Evolutionary conservation across 192 early-diverging fungal genomes (phyloP).

Genomic region (Polychytrium aggregatum): DNA sequence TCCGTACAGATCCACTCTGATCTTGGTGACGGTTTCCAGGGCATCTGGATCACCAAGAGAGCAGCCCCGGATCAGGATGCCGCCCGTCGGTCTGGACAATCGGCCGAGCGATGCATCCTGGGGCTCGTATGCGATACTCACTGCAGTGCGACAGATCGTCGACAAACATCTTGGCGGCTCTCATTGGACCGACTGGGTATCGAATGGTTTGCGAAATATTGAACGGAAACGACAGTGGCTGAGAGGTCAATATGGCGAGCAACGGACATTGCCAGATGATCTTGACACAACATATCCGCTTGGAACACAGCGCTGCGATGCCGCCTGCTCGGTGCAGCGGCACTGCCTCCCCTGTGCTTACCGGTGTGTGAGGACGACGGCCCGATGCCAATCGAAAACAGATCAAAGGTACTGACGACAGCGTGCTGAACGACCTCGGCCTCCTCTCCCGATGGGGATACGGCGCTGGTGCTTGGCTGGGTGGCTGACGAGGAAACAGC

Average conservation of each 20-base stretch:
- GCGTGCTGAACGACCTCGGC: constrained; percentile 47
- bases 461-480: no score
- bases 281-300: constrained; percentile 2
- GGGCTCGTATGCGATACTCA: neutral
- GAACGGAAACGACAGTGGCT: neutral
- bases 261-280: neutral
- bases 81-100: no score
- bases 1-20: constrained; percentile 83
- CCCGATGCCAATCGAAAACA: constrained; percentile 92
- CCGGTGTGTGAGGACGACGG: constrained; percentile 64
- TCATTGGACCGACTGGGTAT: constrained; percentile 94
- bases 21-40: constrained; percentile 28
- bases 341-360: no score
- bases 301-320: neutral
- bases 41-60: constrained; percentile 1
- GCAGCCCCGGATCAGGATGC: no score
- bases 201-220: constrained; percentile 5
- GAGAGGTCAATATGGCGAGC: neutral
- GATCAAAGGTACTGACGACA: constrained; percentile 86
- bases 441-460: neutral
- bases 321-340: neutral
- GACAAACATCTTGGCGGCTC: constrained; percentile 89
- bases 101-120: neutral
- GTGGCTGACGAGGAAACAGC: no score
- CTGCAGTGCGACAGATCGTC: constrained; percentile 62